A percentile compares a stretch with the other conserved stretches of the same genome.
phyloP scores from a whole-genome alignment of 768 basidiomycete genomes.

The Russula brevipes region DNA sequence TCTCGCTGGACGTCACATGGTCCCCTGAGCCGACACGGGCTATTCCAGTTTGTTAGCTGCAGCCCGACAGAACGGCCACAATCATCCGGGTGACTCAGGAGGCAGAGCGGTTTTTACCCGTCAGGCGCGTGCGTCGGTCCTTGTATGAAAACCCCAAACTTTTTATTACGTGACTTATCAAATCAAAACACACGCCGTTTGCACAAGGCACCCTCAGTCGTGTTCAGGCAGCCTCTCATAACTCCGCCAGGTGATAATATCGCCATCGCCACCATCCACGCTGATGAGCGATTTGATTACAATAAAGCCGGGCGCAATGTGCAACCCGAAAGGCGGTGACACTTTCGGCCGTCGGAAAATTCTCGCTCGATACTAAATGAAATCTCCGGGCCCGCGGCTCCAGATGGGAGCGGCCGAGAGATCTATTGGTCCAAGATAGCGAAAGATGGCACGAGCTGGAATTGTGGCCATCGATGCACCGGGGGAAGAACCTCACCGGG shows the following conservation, averaged over 20 bases:
- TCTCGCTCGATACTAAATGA: conserved; percentile 4
- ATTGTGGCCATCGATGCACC: background rate
- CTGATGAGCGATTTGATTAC: conserved; percentile 6
- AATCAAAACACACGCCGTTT: conserved; percentile 1
- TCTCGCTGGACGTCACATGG: conserved; percentile 16
- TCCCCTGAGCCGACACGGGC: conserved; percentile 1
- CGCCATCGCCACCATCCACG: background rate
- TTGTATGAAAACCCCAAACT: conserved; percentile 15
- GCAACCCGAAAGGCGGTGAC: background rate
- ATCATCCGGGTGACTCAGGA: conserved; percentile 1
- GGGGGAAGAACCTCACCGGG: background rate
- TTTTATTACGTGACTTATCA: conserved; percentile 18
- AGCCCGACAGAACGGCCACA: conserved; percentile 7
- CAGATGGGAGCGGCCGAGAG: background rate
- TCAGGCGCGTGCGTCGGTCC: background rate
- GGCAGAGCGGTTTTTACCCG: background rate
- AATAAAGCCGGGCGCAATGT: background rate
- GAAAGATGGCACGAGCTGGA: background rate
- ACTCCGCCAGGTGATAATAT: conserved; percentile 4
- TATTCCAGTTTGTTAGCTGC: conserved; percentile 8
- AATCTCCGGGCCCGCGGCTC: conserved; percentile 14
- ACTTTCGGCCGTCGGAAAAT: conserved; percentile 11
- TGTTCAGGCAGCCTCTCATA: background rate
- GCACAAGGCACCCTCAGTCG: conserved; percentile 9
- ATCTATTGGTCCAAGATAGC: background rate